Conservation (phyloP, 2,329 filamentous ascomycete species). For the Penicillium capsulatum region DNA sequence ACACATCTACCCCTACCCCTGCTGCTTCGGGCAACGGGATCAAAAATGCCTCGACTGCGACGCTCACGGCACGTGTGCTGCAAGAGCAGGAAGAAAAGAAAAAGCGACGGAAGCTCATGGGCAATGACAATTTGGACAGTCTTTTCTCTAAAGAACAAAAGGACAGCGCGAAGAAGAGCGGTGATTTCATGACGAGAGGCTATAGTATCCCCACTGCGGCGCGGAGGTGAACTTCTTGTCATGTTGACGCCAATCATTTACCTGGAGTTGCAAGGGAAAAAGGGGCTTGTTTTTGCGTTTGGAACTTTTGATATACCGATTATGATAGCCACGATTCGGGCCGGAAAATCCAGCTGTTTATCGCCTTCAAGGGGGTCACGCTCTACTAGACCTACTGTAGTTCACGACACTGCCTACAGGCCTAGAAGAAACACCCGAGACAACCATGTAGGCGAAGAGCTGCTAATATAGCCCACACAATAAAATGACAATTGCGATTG, state of each 20-base stretch:
- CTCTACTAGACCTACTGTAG: no score
- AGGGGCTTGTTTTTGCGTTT: constrained; percentile 1
- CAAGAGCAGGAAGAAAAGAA: constrained; percentile 80
- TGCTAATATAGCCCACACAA: no score
- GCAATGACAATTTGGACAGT: constrained; percentile 54
- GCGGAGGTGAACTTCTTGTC: constrained; percentile 31
- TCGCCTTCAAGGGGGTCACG: no score
- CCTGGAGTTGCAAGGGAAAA: no score
- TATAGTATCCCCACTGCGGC: constrained; percentile 49
- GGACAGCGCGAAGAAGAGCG: constrained; percentile 40
- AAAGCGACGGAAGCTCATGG: constrained; percentile 70
- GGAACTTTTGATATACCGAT: no score
- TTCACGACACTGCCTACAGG: no score
- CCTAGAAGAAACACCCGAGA: no score
- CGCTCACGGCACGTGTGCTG: constrained; percentile 78
- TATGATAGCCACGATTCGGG: no score
- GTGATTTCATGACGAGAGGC: constrained; percentile 58
- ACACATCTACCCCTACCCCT: constrained; percentile 33
- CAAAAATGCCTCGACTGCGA: constrained; percentile 82
- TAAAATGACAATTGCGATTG: neutral
- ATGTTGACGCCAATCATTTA: no score
- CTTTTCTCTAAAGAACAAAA: constrained; percentile 49
- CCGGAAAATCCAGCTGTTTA: no score
- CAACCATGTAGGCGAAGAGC: no score
- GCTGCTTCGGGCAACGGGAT: constrained; percentile 55